Percentiles rank a stretch among this genome's conserved stretches.
phyloP scores from a whole-genome alignment of 2,329 filamentous ascomycete genomes.

The Mycosphaerella arachidis region DNA sequence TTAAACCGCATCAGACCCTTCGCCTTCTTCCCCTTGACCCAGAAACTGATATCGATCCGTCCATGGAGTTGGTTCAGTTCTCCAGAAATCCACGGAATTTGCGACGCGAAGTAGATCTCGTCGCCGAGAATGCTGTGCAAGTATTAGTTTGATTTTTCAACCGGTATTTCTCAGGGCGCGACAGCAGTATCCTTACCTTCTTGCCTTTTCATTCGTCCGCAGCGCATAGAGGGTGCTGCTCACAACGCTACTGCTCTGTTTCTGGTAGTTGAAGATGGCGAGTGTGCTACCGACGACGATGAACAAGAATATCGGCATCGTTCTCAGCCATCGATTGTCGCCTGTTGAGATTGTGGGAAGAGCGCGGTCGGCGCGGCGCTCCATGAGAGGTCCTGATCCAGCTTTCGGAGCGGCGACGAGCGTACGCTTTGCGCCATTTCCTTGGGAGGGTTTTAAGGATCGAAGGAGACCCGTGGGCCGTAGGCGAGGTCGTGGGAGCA shows the following conservation, averaged over 20 bases:
- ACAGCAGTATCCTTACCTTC: conserved; percentile 42
- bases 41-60: conserved; percentile 78
- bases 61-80: conserved; percentile 94
- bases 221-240: conserved; percentile 86
- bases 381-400: conserved; percentile 49
- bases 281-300: conserved; percentile 67
- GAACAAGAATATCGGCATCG: conserved; percentile 74
- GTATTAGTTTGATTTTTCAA: not conserved
- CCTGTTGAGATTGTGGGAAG: conserved; percentile 42
- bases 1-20: conserved; percentile 74
- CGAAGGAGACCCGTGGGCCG: conserved; percentile 8
- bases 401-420: conserved; percentile 49
- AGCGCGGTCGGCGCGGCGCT: conserved; percentile 50
- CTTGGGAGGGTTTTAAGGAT: conserved; percentile 2
- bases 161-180: no score
- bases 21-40: conserved; percentile 72
- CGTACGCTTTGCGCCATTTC: conserved; percentile 33
- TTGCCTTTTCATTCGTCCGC: conserved; percentile 70
- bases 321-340: conserved; percentile 44
- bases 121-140: conserved; percentile 62
- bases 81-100: conserved; percentile 47
- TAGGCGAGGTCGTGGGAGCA: conserved; percentile 26
- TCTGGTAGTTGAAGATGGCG: conserved; percentile 99
- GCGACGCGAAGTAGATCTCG: conserved; percentile 49
- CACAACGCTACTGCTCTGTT: conserved; percentile 76